Evolutionary conservation across 2,329 filamentous ascomycete genomes (phyloP).

Genomic region (Aspergillus phoenicis): DNA sequence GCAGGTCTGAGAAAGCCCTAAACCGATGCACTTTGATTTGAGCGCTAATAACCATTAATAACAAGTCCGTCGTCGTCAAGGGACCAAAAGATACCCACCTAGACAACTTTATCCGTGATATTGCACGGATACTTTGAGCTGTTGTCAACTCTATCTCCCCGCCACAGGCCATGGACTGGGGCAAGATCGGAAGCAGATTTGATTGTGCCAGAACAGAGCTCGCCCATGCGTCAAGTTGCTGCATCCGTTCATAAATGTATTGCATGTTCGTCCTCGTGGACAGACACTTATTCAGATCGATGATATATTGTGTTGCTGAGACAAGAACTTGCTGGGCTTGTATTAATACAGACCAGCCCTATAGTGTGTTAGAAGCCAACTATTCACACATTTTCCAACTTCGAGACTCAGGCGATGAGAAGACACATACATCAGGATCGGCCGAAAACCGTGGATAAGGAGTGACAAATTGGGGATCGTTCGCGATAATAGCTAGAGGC

Average conservation of each 20-base stretch:
- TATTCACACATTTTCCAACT: no score
- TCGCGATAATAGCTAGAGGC: constrained; percentile 47
- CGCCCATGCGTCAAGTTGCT: constrained; percentile 45
- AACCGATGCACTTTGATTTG: constrained; percentile 52
- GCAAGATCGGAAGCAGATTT: constrained; percentile 32
- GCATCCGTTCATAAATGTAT: constrained; percentile 46
- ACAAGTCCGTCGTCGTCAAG: not conserved
- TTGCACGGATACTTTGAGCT: constrained; percentile 44
- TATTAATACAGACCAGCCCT: constrained; percentile 49
- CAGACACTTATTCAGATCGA: constrained; percentile 44
- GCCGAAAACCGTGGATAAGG: constrained; percentile 44
- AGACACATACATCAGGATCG: constrained; percentile 42
- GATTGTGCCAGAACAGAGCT: constrained; percentile 39
- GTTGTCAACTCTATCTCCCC: constrained; percentile 40
- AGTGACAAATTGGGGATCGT: constrained; percentile 48
- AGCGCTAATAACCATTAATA: constrained; percentile 35
- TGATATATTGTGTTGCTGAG: constrained; percentile 45
- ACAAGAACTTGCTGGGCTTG: constrained; percentile 48
- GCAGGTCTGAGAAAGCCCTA: constrained; percentile 49
- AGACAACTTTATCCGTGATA: constrained; percentile 48
- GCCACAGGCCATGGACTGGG: constrained; percentile 27
- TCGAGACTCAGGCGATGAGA: no score
- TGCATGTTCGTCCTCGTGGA: constrained; percentile 38
- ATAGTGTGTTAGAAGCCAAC: constrained; percentile 19
- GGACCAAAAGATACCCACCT: constrained; percentile 33